Base-by-base conservation (phyloP, 2,329 filamentous ascomycete species). In the Paecilomyces fulvus region DNA sequence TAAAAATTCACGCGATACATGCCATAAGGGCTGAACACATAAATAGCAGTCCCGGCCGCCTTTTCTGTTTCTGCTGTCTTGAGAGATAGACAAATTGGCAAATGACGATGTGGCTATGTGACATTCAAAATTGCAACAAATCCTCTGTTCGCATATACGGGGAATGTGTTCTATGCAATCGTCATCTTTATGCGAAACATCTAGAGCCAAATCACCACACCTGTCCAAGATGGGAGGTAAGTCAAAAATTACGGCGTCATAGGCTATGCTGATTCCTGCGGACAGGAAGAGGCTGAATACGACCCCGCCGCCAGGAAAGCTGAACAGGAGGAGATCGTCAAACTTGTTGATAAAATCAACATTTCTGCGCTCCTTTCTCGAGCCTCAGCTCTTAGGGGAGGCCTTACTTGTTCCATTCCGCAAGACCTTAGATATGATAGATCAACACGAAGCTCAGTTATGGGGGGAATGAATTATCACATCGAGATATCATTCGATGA, bases 401-500 rank as follows among this genome's bases (percentile, higher is more conserved):
- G 74, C 7, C 58, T 74, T 10, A 53, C 61, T 20, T 77, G 73
- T 55, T 68, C 64, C n/a, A 63, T 71, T n/a, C 62, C 67, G 11
- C 64, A 67, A 20, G n/a, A 20, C 23, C 65, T 75, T 31, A 59
- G 65, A n/a, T 73, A 76, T 65, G 67, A 75, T 55, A 63, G 61
- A 61, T 59, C 60, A 3, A 70, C 58, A 21, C 66, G 63, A 51
- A 69, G 61, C 37, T 70, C 72, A 5, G 67, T 76, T 0, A 78
- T 79, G 71, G 75, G 74, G 1, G 73, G 74, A 2, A 75, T 73
- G 70, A 77, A 79, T 59, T 79, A 73, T 60, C 73, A 79, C 58
- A 59, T 75, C 46, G 69, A 75, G 37, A 61, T 79, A 52, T 56
- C 52, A 6, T 79, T 79, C 57, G 68, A 75, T 4, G 76, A 79